These are phyloP conservation scores for Striga hermonthica DNA, from an alignment of 305 asterid genomes.

Conservation along the genomic window DNA sequence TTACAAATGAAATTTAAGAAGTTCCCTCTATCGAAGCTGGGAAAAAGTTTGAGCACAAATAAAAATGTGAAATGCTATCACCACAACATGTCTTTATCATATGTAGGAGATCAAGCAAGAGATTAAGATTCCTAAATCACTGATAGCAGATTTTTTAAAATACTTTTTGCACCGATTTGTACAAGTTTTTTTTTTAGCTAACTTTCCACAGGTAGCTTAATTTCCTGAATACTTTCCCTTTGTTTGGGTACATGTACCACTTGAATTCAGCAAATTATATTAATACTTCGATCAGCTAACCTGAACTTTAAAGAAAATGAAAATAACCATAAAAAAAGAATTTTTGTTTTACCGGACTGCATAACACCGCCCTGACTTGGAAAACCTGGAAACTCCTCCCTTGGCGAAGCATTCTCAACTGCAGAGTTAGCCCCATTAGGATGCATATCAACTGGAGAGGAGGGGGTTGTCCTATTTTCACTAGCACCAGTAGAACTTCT, in stretches of 20 bases:
- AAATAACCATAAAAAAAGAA: neutral
- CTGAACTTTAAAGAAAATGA: constrained; percentile 11
- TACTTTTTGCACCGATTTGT: no score
- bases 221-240: neutral
- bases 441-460: constrained; percentile 45
- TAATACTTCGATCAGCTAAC: neutral
- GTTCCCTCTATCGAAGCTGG: neutral
- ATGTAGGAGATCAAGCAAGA: neutral
- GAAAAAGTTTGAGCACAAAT: constrained; percentile 3
- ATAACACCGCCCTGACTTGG: constrained; percentile 57
- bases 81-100: no score
- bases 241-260: no score
- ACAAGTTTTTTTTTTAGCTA: neutral
- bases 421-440: constrained; percentile 40
- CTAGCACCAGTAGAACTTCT: constrained; percentile 44
- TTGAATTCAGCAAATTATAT: no score
- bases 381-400: constrained; percentile 69
- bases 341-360: constrained; percentile 57
- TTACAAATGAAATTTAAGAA: neutral
- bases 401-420: constrained; percentile 39
- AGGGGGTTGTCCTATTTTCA: constrained; percentile 41
- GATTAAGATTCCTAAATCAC: neutral
- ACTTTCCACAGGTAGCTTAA: neutral
- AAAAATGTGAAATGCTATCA: constrained; percentile 21
- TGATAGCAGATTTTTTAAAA: neutral